A percentile compares a stretch with the other conserved stretches of the same genome.
phyloP scores from a whole-genome alignment of 345 rosid genomes.

The Syzygium grande region DNA sequence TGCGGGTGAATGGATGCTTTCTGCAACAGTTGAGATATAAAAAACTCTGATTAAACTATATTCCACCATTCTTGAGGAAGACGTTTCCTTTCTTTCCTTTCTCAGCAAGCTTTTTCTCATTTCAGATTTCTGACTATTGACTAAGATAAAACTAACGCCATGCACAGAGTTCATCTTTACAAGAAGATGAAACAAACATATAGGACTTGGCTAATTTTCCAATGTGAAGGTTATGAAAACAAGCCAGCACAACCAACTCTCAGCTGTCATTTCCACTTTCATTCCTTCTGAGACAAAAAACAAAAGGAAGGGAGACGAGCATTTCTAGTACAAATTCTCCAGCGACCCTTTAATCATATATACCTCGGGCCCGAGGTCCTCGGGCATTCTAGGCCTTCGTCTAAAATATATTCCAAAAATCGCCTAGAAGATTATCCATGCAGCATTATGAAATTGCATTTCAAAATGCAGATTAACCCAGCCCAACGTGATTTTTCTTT shows the following conservation, averaged over 20 bases:
- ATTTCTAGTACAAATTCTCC: background rate
- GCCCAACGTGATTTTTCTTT: background rate
- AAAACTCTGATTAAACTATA: background rate
- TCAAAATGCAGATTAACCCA: background rate
- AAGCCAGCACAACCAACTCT: background rate
- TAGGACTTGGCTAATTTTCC: background rate
- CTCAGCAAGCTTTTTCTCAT: background rate
- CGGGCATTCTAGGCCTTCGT: background rate
- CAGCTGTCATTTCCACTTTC: background rate
- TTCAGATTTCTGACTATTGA: background rate
- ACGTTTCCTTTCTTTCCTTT: background rate
- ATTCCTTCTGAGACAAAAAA: background rate
- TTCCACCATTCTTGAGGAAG: background rate
- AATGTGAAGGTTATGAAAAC: background rate
- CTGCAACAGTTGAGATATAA: slow-evolving; percentile 11
- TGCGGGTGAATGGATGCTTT: slow-evolving; percentile 29
- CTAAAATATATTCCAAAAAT: background rate
- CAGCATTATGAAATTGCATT: background rate
- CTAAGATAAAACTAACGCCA: background rate
- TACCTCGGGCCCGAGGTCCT: background rate
- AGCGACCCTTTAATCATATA: background rate
- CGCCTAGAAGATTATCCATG: background rate
- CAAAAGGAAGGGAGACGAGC: background rate
- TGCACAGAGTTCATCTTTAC: background rate
- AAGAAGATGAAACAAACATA: background rate